A percentile compares a stretch with the other conserved stretches of the same genome.
phyloP scores from a whole-genome alignment of 2,329 filamentous ascomycete species.

The Chaetomium sp. region DNA sequence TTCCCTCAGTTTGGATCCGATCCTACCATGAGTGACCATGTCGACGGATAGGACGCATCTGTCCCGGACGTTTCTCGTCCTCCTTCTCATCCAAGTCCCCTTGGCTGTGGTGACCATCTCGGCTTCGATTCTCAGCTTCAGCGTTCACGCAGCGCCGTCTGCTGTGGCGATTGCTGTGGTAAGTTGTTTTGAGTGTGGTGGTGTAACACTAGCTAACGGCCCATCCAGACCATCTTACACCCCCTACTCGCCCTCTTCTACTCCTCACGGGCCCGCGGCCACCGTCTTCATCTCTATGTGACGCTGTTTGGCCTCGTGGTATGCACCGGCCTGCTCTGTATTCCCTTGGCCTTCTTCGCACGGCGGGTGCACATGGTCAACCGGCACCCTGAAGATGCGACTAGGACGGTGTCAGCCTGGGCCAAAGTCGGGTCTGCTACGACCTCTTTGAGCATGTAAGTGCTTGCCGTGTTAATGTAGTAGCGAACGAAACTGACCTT shows the following conservation, averaged over 20 bases:
- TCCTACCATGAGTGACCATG: slow-evolving; percentile 1
- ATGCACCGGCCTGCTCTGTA: slow-evolving; percentile 18
- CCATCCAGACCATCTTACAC: slow-evolving; percentile 17
- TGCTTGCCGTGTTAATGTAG: not conserved
- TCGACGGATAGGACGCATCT: not conserved
- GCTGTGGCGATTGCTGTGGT: slow-evolving; percentile 21
- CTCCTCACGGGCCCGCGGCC: slow-evolving; percentile 12
- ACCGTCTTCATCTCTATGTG: slow-evolving; percentile 12
- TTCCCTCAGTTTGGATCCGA: too few relatives aligned
- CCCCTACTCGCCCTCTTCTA: slow-evolving; percentile 19
- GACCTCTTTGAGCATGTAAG: slow-evolving; percentile 18
- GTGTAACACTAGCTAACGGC: not conserved
- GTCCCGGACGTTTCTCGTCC: slow-evolving; percentile 16
- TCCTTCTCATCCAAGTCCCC: slow-evolving; percentile 19
- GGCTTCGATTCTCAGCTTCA: slow-evolving; percentile 19
- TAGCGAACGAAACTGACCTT: not conserved
- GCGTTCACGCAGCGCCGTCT: slow-evolving; percentile 14
- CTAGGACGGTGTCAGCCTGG: slow-evolving; percentile 11
- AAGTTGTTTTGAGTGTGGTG: not conserved
- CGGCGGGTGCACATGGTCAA: not conserved
- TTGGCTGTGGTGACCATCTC: slow-evolving; percentile 21
- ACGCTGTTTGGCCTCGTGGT: slow-evolving; percentile 10
- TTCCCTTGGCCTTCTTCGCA: slow-evolving; percentile 17
- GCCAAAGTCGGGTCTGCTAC: slow-evolving; percentile 18
- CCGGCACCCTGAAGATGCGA: not conserved